phyloP scores from a whole-genome alignment of 1,284 basidiomycete species.

The Volvariella surrecta region DNA sequence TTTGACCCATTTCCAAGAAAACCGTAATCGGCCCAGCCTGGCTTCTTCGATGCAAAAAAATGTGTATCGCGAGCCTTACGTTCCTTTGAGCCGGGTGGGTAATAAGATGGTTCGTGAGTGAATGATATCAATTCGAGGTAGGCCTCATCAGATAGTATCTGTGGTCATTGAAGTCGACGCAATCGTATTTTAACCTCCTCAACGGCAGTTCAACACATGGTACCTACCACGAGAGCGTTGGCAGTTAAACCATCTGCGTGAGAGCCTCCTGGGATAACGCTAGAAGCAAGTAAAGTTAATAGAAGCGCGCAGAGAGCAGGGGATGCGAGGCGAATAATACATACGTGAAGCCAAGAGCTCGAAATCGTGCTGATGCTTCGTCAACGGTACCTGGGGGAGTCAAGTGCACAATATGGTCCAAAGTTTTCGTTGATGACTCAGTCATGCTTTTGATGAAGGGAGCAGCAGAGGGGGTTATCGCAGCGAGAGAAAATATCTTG shows the following conservation, averaged over 20 bases:
- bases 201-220: not conserved
- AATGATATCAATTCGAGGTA: constrained; percentile 68
- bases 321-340: no score
- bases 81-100: constrained; percentile 37
- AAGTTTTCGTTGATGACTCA: constrained; percentile 31
- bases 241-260: constrained; percentile 55
- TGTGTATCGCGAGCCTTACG: constrained; percentile 32
- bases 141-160: constrained; percentile 51
- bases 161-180: not conserved
- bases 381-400: constrained; percentile 49
- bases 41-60: constrained; percentile 42
- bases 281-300: constrained; percentile 16
- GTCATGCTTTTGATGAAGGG: not conserved
- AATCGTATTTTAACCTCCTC: no score
- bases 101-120: constrained; percentile 39
- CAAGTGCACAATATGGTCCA: constrained; percentile 67
- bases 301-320: not conserved
- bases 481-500: no score
- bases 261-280: constrained; percentile 54
- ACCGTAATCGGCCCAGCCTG: constrained; percentile 61
- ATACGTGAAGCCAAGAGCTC: constrained; percentile 58
- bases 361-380: constrained; percentile 42
- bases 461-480: no score
- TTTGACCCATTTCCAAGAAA: constrained; percentile 45
- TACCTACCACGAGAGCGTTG: constrained; percentile 53